phyloP scores from a whole-genome alignment of 148 eudicot genomes.

The Amaranthus cruentus region DNA sequence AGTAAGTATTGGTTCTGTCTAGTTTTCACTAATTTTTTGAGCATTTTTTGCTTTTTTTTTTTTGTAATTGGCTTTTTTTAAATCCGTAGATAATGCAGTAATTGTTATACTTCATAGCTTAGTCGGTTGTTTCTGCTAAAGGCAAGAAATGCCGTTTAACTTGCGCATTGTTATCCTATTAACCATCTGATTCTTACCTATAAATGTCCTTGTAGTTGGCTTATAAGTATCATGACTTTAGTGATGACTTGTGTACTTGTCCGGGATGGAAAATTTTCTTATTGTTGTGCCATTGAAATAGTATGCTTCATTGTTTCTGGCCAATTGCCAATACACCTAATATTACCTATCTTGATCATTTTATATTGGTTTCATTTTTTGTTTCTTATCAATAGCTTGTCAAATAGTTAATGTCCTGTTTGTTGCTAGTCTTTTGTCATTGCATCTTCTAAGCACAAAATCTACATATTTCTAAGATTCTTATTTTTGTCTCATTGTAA shows the following conservation, averaged over 20 bases:
- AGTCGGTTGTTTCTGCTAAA: neutral
- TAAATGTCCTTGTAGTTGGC: neutral
- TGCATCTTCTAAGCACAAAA: neutral
- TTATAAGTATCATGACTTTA: neutral
- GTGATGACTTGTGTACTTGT: neutral
- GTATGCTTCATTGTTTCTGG: neutral
- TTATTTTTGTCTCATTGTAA: slow-evolving; percentile 10
- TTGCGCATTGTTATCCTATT: neutral
- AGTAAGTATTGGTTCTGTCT: slow-evolving; percentile 42
- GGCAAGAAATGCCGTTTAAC: neutral
- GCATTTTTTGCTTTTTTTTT: neutral
- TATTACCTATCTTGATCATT: neutral
- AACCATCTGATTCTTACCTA: neutral
- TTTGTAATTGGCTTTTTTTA: neutral
- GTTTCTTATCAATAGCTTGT: neutral
- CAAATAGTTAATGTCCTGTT: neutral
- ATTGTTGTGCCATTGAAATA: neutral
- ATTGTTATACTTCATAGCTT: neutral
- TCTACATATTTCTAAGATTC: neutral
- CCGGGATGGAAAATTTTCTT: neutral
- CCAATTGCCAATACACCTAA: neutral
- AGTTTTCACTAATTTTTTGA: neutral
- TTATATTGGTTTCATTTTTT: neutral
- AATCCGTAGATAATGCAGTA: neutral
- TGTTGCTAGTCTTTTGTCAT: neutral